Evolutionary conservation across 1,139 yeast genomes (phyloP).

Genomic region (Hansenula lynferdii): DNA sequence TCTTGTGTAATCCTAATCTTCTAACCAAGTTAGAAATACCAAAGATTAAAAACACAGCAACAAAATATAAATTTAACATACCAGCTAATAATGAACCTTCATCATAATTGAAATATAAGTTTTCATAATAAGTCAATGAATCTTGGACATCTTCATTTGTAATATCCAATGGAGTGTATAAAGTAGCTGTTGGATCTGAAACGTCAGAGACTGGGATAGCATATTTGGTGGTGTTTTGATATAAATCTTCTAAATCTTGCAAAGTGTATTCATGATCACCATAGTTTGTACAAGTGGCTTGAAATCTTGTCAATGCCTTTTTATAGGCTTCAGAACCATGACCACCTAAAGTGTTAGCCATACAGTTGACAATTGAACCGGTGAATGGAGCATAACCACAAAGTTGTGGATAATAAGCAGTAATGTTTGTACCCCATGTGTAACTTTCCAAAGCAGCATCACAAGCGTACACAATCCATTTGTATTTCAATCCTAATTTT

Average conservation of each 20-base stretch:
- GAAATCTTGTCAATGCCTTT: background rate
- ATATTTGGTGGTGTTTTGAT: constrained; percentile 31
- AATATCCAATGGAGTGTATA: constrained; percentile 1
- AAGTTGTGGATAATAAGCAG: background rate
- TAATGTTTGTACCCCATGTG: background rate
- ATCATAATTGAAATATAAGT: constrained; percentile 10
- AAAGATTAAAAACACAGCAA: constrained; percentile 6
- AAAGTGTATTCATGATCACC: constrained; percentile 15
- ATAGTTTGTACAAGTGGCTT: background rate
- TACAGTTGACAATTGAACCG: constrained; percentile 1
- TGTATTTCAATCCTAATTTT: background rate
- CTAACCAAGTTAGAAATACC: constrained; percentile 6
- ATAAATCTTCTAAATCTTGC: constrained; percentile 28
- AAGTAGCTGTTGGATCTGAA: constrained; percentile 62
- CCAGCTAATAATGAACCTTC: constrained; percentile 9
- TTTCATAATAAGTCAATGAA: background rate
- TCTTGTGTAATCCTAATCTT: constrained; percentile 11
- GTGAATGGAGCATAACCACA: constrained; percentile 1
- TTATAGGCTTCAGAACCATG: background rate
- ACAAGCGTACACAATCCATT: constrained; percentile 1
- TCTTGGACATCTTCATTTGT: constrained; percentile 5
- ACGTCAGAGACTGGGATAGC: constrained; percentile 65
- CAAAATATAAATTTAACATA: constrained; percentile 8
- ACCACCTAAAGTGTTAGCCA: background rate
- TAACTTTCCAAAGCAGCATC: background rate